phyloP scores from a whole-genome alignment of 140 eudicot genomes.

The Eryngium alpinum region DNA sequence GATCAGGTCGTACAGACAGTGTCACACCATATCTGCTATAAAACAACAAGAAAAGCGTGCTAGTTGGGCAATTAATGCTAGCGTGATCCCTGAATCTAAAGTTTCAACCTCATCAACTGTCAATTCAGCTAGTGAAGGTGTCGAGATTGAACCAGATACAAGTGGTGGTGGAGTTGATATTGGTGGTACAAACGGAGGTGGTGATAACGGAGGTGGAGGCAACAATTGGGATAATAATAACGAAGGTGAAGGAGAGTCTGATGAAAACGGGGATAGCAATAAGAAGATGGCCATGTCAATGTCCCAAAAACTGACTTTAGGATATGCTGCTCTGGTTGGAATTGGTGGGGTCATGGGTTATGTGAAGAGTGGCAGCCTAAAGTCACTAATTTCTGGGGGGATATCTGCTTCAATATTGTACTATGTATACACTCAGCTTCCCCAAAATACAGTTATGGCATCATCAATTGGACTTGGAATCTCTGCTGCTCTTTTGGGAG shows the following conservation, averaged over 20 bases:
- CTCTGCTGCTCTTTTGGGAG: constrained; percentile 80
- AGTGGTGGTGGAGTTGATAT: constrained; percentile 42
- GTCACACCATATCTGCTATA: constrained; percentile 18
- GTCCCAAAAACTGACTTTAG: constrained; percentile 87
- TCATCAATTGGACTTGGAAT: constrained; percentile 73
- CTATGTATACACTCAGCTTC: constrained; percentile 66
- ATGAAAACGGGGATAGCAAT: constrained; percentile 36
- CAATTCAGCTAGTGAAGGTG: constrained; percentile 39
- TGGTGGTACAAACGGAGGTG: constrained; percentile 24
- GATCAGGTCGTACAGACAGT: constrained; percentile 17
- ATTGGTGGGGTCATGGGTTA: constrained; percentile 80
- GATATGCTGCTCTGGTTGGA: constrained; percentile 80
- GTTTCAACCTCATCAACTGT: constrained; percentile 41
- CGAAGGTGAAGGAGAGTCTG: constrained; percentile 47
- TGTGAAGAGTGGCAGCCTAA: constrained; percentile 79
- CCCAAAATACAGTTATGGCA: constrained; percentile 63
- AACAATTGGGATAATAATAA: constrained; percentile 29
- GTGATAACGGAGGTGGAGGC: constrained; percentile 34
- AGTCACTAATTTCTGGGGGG: constrained; percentile 70
- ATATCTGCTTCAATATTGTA: constrained; percentile 51
- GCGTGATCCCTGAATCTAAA: constrained; percentile 50
- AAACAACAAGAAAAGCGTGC: constrained; percentile 26
- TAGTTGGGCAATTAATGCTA: constrained; percentile 25
- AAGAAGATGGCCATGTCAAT: constrained; percentile 59
- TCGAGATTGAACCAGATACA: constrained; percentile 34